A percentile compares a stretch with the other conserved stretches of the same genome.
These are phyloP conservation scores for Aechmea fasciata DNA, from an alignment of 176 grass and related monocot species.

Conservation along the genomic window DNA sequence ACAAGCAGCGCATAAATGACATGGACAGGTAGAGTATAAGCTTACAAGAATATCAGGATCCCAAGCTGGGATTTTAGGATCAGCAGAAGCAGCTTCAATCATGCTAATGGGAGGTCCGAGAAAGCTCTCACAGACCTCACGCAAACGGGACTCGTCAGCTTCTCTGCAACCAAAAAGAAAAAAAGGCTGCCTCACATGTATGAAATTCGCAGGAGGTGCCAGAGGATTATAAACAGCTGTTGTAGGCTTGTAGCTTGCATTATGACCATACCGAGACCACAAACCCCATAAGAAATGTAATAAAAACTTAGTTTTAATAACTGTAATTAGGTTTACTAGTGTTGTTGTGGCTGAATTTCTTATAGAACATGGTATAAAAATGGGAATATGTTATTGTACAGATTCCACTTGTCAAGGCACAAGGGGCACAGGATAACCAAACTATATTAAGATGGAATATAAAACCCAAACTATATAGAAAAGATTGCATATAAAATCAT, in stretches of 20 bases:
- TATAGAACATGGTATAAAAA: too few species aligned
- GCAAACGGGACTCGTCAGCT: constrained; percentile 73
- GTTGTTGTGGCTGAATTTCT: too few species aligned
- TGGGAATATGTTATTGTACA: too few species aligned
- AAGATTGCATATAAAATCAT: too few species aligned
- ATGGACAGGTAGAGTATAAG: not conserved
- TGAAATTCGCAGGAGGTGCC: not conserved
- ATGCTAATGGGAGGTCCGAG: constrained; percentile 63
- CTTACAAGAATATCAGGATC: constrained; percentile 89
- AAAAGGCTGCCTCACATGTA: not conserved
- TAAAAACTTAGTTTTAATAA: not conserved
- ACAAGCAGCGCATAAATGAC: not conserved
- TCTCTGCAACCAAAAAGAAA: constrained; percentile 47
- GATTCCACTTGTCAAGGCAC: too few species aligned
- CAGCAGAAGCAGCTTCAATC: constrained; percentile 26
- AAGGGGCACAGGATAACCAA: too few species aligned
- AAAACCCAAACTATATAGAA: too few species aligned
- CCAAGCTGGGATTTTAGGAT: constrained; percentile 48
- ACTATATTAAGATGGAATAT: too few species aligned
- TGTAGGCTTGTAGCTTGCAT: not conserved
- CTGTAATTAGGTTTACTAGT: not conserved
- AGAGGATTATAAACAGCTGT: not conserved
- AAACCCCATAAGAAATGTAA: too few species aligned
- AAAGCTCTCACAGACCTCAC: constrained; percentile 87
- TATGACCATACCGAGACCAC: not conserved